Percentiles rank a stretch among this genome's conserved stretches.
Conservation (phyloP, 1,139 yeast species). For the Debaryomyces sp. region DNA sequence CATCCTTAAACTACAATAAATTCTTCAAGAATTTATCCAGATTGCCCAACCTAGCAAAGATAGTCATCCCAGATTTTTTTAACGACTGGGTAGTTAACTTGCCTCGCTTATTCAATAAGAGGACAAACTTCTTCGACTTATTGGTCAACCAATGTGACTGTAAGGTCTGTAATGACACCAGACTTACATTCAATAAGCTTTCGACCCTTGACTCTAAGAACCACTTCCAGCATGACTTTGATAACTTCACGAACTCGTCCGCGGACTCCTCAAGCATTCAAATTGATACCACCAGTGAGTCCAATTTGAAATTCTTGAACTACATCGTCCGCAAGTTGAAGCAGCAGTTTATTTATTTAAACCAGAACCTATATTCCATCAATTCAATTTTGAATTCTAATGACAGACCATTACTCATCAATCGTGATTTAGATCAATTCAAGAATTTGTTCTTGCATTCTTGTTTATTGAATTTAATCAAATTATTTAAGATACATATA, state of each 20-base stretch:
- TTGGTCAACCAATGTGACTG: constrained; percentile 26
- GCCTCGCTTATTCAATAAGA: constrained; percentile 13
- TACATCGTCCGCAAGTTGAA: constrained; percentile 23
- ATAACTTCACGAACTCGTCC: constrained; percentile 6
- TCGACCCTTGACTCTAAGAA: constrained; percentile 21
- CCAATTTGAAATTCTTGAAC: constrained; percentile 22
- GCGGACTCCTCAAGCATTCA: constrained; percentile 3
- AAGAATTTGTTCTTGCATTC: constrained; percentile 12
- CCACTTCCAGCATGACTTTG: constrained; percentile 22
- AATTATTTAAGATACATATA: constrained; percentile 5
- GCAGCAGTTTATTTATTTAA: constrained; percentile 20
- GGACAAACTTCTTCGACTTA: constrained; percentile 17
- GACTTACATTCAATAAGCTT: constrained; percentile 18
- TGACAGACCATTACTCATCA: constrained; percentile 18
- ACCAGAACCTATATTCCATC: constrained; percentile 25
- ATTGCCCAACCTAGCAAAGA: constrained; percentile 15
- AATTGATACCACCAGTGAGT: constrained; percentile 11
- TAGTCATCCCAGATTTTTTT: constrained; percentile 30
- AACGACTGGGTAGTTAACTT: constrained; percentile 25
- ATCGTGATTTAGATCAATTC: constrained; percentile 7
- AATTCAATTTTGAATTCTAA: constrained; percentile 23
- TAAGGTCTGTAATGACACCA: constrained; percentile 17
- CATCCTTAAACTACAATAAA: constrained; percentile 10
- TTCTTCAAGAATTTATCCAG: constrained; percentile 13
- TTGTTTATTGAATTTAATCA: constrained; percentile 7